Evolutionary conservation across 257 asterid genomes (phyloP).

Genomic region (Misopates orontium): DNA sequence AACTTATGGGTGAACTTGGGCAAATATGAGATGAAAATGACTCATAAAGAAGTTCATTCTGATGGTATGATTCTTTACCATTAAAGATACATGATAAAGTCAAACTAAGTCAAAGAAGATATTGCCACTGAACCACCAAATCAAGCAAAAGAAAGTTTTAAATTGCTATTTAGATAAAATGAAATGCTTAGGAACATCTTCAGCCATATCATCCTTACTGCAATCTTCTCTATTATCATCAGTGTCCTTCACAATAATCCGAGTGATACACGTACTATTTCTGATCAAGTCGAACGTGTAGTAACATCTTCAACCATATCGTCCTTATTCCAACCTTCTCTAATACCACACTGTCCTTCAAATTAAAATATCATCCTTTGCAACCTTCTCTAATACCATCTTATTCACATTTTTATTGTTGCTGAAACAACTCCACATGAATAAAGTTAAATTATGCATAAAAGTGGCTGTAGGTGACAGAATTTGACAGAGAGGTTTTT

Average conservation of each 20-base stretch:
- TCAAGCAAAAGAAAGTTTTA: neutral
- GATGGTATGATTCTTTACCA: too few species aligned
- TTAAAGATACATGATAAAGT: too few species aligned
- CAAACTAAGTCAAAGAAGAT: neutral
- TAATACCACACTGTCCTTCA: too few species aligned
- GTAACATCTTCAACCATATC: too few species aligned
- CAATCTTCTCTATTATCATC: neutral
- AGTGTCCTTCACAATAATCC: slow-evolving; percentile 6
- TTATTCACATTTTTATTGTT: neutral
- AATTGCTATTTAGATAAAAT: slow-evolving; percentile 1
- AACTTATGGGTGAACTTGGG: slow-evolving; percentile 18
- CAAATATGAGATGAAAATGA: slow-evolving; percentile 8
- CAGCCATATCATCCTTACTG: neutral
- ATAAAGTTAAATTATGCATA: too few species aligned
- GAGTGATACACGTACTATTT: neutral
- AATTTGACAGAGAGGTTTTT: too few species aligned
- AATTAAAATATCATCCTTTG: too few species aligned
- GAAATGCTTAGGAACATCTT: slow-evolving; percentile 5
- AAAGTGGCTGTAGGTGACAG: too few species aligned
- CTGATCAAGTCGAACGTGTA: too few species aligned
- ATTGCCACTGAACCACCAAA: slow-evolving; percentile 16
- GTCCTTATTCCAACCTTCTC: too few species aligned
- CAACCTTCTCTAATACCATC: too few species aligned
- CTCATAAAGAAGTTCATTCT: neutral
- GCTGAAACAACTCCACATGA: too few species aligned